Evolutionary conservation across 2,329 filamentous ascomycete species (phyloP).

Genomic region (Verticillium nonalfalfae): DNA sequence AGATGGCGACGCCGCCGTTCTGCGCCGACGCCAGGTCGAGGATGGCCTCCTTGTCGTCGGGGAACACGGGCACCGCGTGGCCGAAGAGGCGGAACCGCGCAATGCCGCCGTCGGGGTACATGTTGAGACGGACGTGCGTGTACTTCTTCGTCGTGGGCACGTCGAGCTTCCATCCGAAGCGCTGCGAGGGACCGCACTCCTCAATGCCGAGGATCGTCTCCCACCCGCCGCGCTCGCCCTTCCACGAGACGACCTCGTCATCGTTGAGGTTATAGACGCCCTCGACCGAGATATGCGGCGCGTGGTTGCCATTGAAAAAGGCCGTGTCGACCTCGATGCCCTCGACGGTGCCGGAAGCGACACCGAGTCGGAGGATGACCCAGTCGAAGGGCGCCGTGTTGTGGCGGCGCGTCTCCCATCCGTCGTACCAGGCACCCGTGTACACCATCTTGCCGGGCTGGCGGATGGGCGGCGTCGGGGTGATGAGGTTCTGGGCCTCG

Average conservation of each 20-base stretch:
- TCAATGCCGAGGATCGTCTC: constrained; percentile 63
- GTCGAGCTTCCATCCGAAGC: constrained; percentile 67
- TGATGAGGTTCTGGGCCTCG: constrained; percentile 57
- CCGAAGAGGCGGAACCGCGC: constrained; percentile 75
- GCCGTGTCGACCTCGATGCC: constrained; percentile 77
- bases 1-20: constrained; percentile 70
- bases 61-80: constrained; percentile 69
- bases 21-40: constrained; percentile 74
- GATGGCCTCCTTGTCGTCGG: constrained; percentile 54
- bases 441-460: constrained; percentile 63
- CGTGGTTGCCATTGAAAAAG: constrained; percentile 78
- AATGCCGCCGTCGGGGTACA: constrained; percentile 83
- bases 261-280: constrained; percentile 63
- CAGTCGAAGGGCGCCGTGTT: constrained; percentile 60
- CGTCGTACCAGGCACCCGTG: constrained; percentile 65
- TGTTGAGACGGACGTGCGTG: constrained; percentile 74
- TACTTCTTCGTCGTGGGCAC: constrained; percentile 57
- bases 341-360: constrained; percentile 63
- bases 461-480: constrained; percentile 55
- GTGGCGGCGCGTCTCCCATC: constrained; percentile 63
- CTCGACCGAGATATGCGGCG: constrained; percentile 71
- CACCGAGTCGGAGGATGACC: constrained; percentile 59
- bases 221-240: constrained; percentile 56
- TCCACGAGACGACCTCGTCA: constrained; percentile 57
- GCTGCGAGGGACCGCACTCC: constrained; percentile 66